A percentile compares a stretch with the other conserved stretches of the same genome.
phyloP scores from a whole-genome alignment of 768 basidiomycete genomes.

The Phlebiopsis gigantea region DNA sequence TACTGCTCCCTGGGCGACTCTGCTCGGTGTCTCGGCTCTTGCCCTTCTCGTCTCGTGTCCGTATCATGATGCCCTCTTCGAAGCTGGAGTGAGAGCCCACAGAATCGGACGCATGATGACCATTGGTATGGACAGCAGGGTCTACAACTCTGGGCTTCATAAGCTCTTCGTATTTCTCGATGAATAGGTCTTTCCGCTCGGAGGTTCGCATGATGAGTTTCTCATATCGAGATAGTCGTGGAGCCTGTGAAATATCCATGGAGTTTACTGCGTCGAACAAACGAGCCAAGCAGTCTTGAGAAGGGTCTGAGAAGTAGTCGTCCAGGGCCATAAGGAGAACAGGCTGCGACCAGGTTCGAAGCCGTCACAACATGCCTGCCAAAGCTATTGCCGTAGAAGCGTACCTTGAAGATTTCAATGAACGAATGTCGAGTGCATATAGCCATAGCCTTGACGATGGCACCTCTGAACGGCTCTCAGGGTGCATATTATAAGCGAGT shows the following conservation, averaged over 20 bases:
- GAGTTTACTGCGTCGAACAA: conserved; percentile 92
- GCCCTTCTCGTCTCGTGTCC: conserved; percentile 23
- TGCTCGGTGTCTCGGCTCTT: conserved; percentile 10
- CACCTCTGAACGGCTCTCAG: conserved; percentile 53
- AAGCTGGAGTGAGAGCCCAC: conserved; percentile 61
- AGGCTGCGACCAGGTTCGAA: conserved; percentile 45
- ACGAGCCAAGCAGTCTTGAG: conserved; percentile 83
- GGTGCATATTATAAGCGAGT: background rate
- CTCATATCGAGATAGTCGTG: conserved; percentile 73
- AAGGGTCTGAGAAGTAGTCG: conserved; percentile 88
- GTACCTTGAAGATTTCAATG: conserved; percentile 92
- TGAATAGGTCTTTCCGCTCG: conserved; percentile 88
- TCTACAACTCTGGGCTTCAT: conserved; percentile 15
- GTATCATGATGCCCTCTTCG: conserved; percentile 60
- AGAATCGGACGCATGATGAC: conserved; percentile 20
- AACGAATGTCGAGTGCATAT: conserved; percentile 91
- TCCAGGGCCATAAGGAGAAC: conserved; percentile 91
- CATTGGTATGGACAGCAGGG: conserved; percentile 9
- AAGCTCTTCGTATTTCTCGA: conserved; percentile 66
- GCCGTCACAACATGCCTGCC: background rate
- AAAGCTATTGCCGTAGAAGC: conserved; percentile 11
- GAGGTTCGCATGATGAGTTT: conserved; percentile 85
- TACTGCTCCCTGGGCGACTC: conserved; percentile 28
- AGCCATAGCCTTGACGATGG: conserved; percentile 90
- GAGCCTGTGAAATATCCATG: conserved; percentile 80